These are phyloP conservation scores for Leishmania arabica DNA, from an alignment of 208 protist species.

Conservation along the genomic window DNA sequence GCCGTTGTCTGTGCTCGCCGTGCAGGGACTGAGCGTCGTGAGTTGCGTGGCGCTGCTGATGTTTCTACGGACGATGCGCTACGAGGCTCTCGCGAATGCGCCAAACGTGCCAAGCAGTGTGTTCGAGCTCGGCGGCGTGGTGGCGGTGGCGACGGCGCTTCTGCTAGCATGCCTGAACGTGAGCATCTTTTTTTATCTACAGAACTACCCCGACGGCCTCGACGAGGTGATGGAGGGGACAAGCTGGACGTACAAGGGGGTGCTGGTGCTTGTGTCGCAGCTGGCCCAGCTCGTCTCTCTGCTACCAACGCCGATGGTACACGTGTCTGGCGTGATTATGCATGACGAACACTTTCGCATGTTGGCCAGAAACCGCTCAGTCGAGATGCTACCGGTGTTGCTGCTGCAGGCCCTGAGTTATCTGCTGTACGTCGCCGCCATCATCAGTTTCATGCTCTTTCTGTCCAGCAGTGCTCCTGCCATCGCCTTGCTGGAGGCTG, in stretches of 20 bases:
- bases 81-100: slow-evolving; percentile 4
- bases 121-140: slow-evolving; percentile 41
- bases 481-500: slow-evolving; percentile 28
- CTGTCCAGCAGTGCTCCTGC: slow-evolving; percentile 32
- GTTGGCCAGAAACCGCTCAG: slow-evolving; percentile 28
- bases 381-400: slow-evolving; percentile 37
- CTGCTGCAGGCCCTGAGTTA: slow-evolving; percentile 60
- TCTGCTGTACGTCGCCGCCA: slow-evolving; percentile 49
- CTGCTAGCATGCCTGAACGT: slow-evolving; percentile 28
- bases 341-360: slow-evolving; percentile 53
- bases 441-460: slow-evolving; percentile 49
- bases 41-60: slow-evolving; percentile 43
- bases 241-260: slow-evolving; percentile 29
- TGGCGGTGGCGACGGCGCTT: slow-evolving; percentile 30
- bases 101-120: slow-evolving; percentile 29
- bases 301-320: slow-evolving; percentile 40
- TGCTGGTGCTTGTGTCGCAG: slow-evolving; percentile 37
- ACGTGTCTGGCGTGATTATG: slow-evolving; percentile 45
- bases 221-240: slow-evolving; percentile 30
- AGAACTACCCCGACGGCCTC: slow-evolving; percentile 26
- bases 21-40: slow-evolving; percentile 32
- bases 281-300: slow-evolving; percentile 46
- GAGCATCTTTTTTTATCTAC: slow-evolving; percentile 31
- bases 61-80: slow-evolving; percentile 57
- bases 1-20: slow-evolving; percentile 30